Evolutionary conservation across 139 green algal genomes (phyloP), one percentile per base, ranked within the genome.

Genomic region (Auxenochlorella pyrenoidosa): DNA sequence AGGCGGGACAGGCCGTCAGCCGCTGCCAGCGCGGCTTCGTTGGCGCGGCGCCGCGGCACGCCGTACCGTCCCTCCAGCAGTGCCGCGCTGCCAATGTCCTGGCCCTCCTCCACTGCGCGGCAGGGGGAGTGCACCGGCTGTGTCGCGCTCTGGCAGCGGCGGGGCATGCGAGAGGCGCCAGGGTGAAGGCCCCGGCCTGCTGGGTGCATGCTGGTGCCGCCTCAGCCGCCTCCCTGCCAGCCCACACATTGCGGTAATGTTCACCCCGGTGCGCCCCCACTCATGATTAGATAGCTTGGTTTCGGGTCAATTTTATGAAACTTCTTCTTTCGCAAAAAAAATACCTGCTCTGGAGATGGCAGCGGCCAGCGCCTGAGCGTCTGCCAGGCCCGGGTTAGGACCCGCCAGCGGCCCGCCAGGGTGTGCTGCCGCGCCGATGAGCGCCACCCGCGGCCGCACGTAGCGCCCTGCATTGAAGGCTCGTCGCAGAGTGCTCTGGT

Each of bases 351-450:
- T 70, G 8, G 88, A 90, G 0, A 97, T 58, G 0, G 93, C 89
- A 12, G 79, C 59, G 19, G 84, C 90, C 83, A 98, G 92, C 59
- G 81, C 87, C 1, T 76, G 71, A 16, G 93, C 95, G 82, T 98
- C 96, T 0, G 86, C 94, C 59, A 98, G 90, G 26, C 96, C 95
- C 63, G 98, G 92, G 88, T 98, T 98, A 8, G 95, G 92, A 1
- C 95, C 54, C 22, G 54, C 95, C 71, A 89, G 89, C 44, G 97
- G n/a, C n/a, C n/a, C n/a, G n/a, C n/a, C 90, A 0, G 92, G 88
- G 83, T 97, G 96, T 5, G 95, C 95, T 1, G 96, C 94, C 88
- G 97, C 95, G 28, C 96, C 96, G 13, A 98, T 90, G 51, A 98
- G 91, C 0, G 94, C 96, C 22, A 98, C 83, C 0, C 96, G 87